Base-by-base conservation (phyloP, 306 rosid genomes). In the Trifolium repens region DNA sequence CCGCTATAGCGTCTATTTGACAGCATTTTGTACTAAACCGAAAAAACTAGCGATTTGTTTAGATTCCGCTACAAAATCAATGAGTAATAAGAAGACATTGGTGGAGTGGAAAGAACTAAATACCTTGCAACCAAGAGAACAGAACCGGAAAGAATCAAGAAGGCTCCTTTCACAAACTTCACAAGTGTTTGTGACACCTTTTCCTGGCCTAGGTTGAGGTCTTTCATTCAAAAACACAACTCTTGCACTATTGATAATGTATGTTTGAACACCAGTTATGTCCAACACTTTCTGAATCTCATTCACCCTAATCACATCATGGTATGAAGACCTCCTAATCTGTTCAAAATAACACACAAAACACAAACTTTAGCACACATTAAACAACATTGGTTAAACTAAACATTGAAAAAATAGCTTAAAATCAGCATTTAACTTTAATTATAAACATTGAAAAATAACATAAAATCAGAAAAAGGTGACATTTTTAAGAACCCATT, bases 121-220 rank as follows among this genome's bases (percentile, higher is more conserved):
- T 83, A 96, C 99, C 99, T 96, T 96, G 90, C 99, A 96, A 44
- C 99, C 99, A 9, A 96, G 98, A 65, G 99, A 96, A 82, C 97
- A 96, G 85, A 96, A 96, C 8, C 96, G 84, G 83, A 80, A 96
- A 17, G 99, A 88, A 78, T 96, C 99, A 2, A 96, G 94, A 42
- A 96, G 99, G 78, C 99, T 96, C 15, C 99, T 96, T 60, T 92
- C 96, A 54, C 99, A 96, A 84, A 92, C 99, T 82, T 96, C 96
- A 65, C 99, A 96, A 32, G 99, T 96, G 84, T 96, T 92, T 7
- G 98, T 96, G 74, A 96, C 98, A 9, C 99, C 98, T 80, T 96
- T 92, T 0, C 99, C 98, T 0, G 99, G 99, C 97, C 99, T 88
- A 8, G 98, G 99, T 82, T 96, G 99, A 72, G 99, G 99, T 71